Conservation (phyloP, 345 rosid species). For the Trapa bicornis region DNA sequence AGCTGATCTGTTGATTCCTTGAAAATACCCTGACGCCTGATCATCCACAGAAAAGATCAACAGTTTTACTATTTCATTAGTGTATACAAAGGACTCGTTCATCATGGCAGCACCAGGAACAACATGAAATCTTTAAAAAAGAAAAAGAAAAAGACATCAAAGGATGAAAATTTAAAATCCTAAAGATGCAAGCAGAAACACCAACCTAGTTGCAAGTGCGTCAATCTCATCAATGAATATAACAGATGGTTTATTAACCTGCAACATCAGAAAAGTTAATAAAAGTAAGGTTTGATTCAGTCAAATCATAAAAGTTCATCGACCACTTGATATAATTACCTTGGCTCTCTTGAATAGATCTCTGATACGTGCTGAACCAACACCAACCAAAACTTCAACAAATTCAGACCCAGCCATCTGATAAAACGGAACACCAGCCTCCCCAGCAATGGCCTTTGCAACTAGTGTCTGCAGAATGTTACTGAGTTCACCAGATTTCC, state of each 20-base stretch:
- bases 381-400: slow-evolving; percentile 93
- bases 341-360: slow-evolving; percentile 94
- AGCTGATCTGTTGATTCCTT: slow-evolving; percentile 63
- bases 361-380: slow-evolving; percentile 94
- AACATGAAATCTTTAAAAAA: background rate
- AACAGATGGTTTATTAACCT: slow-evolving; percentile 94
- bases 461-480: slow-evolving; percentile 57
- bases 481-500: background rate
- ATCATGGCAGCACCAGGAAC: background rate
- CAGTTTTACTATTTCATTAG: background rate
- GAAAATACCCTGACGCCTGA: slow-evolving; percentile 85
- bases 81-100: background rate
- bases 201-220: slow-evolving; percentile 87
- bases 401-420: slow-evolving; percentile 98
- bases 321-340: slow-evolving; percentile 20
- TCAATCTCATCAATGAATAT: slow-evolving; percentile 92
- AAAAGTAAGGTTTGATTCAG: slow-evolving; percentile 4
- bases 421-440: slow-evolving; percentile 95
- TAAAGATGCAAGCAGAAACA: background rate
- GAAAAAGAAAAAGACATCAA: background rate
- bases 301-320: background rate
- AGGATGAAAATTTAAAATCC: background rate
- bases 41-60: slow-evolving; percentile 7
- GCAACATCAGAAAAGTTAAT: slow-evolving; percentile 22
- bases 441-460: slow-evolving; percentile 96